Evolutionary conservation across 2,329 filamentous ascomycete species (phyloP), one percentile per base, ranked within the genome.

Genomic region (Stagonosporopsis vannaccii): DNA sequence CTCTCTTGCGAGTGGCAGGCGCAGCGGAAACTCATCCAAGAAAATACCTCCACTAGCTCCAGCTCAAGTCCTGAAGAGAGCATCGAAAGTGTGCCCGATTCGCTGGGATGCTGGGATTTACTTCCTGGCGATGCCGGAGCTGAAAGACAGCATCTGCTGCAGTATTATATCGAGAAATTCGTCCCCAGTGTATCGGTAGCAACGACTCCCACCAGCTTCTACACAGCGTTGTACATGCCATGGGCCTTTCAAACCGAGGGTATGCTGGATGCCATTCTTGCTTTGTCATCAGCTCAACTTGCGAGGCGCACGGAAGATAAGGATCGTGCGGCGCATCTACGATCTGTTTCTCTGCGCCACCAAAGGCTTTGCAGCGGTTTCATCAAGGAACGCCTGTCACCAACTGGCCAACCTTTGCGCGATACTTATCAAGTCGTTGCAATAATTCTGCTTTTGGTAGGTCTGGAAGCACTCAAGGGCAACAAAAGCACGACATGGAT

Each of bases 101-200:
- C 70, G 3, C 51, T 73, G 28, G 68, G 72, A 32, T 66, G 66
- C 8, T 75, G 72, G 73, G 71, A 73, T 53, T 37, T 60, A 6
- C 58, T 74, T 20, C 65, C 69, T 2, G 56, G 62, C 17, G 66
- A 73, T 43, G 61, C 60, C 30, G 56, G 57, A 3, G 61, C 66
- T 6, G 68, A 74, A 36, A 57, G 58, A 19, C 70, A 70, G 47
- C 69, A 74, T 35, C 51, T 75, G 0, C 58, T 75, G 8, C 67
- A 68, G 42, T 75, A 75, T 53, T 75, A 75, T 56, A 60, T 72
- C 44, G 70, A 75, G 42, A 71, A 68, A 8, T 74, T 71, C 28
- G 71, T 75, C 25, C 73, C 72, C 39, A 75, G 73, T 53, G 68
- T 75, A 11, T 74, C 72, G 15, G 70, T 75, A 17, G 73, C 73